Base-by-base conservation (phyloP, 352 stramenopile species). In the Thraustochytrium aureum region DNA sequence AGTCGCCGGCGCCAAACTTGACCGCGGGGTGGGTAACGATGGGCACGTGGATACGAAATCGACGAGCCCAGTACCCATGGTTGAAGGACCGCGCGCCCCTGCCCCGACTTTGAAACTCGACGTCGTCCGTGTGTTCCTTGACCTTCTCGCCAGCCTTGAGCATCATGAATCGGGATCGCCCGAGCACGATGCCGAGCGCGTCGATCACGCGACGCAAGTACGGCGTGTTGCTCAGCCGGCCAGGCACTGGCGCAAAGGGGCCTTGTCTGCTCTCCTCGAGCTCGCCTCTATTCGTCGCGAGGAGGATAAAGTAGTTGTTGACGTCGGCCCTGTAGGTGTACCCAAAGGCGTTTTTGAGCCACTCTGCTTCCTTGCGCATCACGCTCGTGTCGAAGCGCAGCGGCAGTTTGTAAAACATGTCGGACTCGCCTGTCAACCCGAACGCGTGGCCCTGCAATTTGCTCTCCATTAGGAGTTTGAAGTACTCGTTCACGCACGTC, bases 231-330 rank as follows among this genome's bases (percentile, higher is more conserved):
- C 10, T 33, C 7, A 73, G 52, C 1, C 69, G 69, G 4, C 50
- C 35, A 1, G 69, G 69, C 20, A 79, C 69, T 14, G 47, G n/a
- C 10, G n/a, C 33, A 74, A 79, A 79, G 56, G 69, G 69, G 10
- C 56, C 56, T 64, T 26, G 10, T 26, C 69, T 45, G 32, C 7
- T 7, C 56, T 79, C 30, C 52, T 79, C 69, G n/a, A 79, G 47
- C 22, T 50, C 26, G n/a, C 69, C 69, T n/a, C 50, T n/a, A 3
- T 67, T 43, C 32, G 69, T 79, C 14, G 61, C 69, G 17, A 79
- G 52, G 12, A 79, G 38, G 14, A 79, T 30, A 54, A 79, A 79
- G 69, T 79, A 79, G 41, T 79, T 79, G 56, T 79, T 79, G 20
- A 79, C 69, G 37, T 79, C 69, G 17, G 32, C 35, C 32, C 69